Conservation (phyloP, 768 basidiomycete species). For the Macrolepiota dolichaula region DNA sequence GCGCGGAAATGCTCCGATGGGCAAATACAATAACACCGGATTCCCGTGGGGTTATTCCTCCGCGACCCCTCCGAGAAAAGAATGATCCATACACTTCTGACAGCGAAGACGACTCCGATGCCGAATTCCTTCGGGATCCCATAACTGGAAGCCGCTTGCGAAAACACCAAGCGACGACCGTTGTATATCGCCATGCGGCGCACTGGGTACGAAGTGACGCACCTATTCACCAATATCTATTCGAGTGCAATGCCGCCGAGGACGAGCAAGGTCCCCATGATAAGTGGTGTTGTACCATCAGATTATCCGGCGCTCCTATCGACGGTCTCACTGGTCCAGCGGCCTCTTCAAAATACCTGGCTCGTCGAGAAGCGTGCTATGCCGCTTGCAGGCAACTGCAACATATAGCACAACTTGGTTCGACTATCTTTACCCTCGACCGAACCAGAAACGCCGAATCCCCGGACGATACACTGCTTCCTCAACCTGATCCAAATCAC, state of each 20-base stretch:
- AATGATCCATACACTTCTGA: slow-evolving; percentile 44
- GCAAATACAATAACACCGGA: slow-evolving; percentile 38
- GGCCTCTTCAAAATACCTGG: slow-evolving; percentile 44
- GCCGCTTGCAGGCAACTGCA: slow-evolving; percentile 50
- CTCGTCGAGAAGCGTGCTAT: slow-evolving; percentile 59
- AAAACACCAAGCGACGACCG: slow-evolving; percentile 52
- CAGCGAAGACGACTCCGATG: slow-evolving; percentile 43
- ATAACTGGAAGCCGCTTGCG: slow-evolving; percentile 58
- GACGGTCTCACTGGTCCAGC: slow-evolving; percentile 40
- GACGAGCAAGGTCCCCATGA: slow-evolving; percentile 14
- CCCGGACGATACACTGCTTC: not conserved
- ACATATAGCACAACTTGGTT: slow-evolving; percentile 48
- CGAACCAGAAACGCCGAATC: slow-evolving; percentile 15
- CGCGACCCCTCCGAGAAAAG: slow-evolving; percentile 36
- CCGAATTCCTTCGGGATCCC: slow-evolving; percentile 42
- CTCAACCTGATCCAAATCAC: slow-evolving; percentile 46
- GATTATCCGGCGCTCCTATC: slow-evolving; percentile 39
- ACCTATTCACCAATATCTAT: slow-evolving; percentile 26
- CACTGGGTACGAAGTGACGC: slow-evolving; percentile 12
- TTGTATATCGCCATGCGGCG: slow-evolving; percentile 52
- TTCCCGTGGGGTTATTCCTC: slow-evolving; percentile 40
- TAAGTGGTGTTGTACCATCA: slow-evolving; percentile 46
- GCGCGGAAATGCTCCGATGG: slow-evolving; percentile 46
- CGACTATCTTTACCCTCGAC: slow-evolving; percentile 9
- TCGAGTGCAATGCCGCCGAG: slow-evolving; percentile 32